Conservation (phyloP, 345 rosid genomes). For the Laguncularia racemosa region DNA sequence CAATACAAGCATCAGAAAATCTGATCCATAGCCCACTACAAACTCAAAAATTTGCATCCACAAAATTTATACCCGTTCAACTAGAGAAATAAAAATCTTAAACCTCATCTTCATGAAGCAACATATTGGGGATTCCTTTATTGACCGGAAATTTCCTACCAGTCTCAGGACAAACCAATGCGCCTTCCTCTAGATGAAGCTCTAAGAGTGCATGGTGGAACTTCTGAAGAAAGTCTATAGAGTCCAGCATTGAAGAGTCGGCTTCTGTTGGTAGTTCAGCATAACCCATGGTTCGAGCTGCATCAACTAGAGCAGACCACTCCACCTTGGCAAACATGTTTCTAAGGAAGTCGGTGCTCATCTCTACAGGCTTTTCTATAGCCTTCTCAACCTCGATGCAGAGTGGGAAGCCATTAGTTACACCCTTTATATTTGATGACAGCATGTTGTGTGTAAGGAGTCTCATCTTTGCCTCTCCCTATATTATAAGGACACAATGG, state of each 20-base stretch:
- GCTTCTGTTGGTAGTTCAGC: constrained; percentile 57
- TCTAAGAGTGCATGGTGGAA: constrained; percentile 85
- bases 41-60: no score
- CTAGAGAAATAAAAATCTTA: constrained; percentile 4
- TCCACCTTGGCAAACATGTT: constrained; percentile 71
- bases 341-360: constrained; percentile 62
- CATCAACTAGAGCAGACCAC: constrained; percentile 72
- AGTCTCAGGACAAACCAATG: constrained; percentile 83
- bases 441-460: constrained; percentile 85
- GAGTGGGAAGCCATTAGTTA: constrained; percentile 71
- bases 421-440: constrained; percentile 86
- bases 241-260: constrained; percentile 40
- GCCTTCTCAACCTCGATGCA: constrained; percentile 56
- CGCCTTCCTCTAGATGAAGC: constrained; percentile 86
- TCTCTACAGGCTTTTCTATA: constrained; percentile 55
- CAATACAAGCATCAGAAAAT: no score
- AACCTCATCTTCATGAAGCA: constrained; percentile 96
- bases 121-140: constrained; percentile 92
- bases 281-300: constrained; percentile 62
- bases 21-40: no score
- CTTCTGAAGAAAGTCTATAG: constrained; percentile 60
- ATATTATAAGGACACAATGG: no score
- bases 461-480: constrained; percentile 35
- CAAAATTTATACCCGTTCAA: no score
- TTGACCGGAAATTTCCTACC: constrained; percentile 27